Base-by-base conservation (phyloP, 2,329 filamentous ascomycete species). In the Aspergillus unguis region DNA sequence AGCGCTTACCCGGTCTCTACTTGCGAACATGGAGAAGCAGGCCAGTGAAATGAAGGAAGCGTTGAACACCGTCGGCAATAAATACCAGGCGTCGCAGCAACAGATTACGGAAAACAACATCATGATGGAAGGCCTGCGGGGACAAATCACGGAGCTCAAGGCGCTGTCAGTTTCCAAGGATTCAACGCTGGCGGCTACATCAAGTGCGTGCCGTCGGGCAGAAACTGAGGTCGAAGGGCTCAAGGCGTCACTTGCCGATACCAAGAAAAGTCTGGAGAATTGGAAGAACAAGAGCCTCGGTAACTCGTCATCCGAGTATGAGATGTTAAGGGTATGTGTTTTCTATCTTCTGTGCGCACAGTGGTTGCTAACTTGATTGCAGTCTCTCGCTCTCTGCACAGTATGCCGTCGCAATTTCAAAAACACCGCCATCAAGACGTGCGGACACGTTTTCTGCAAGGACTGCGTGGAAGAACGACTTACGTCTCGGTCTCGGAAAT, bases 401-500 rank as follows among this genome's bases (percentile, higher is more conserved):
- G 89, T 97, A 46, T 99, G 95, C 76, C 89, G 90, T 62, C 87
- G 85, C 65, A 90, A 92, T 61, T 92, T 96, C 77, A 97, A 97
- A 73, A 90, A 97, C 67, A 95, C 92, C 0, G 87, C 87, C 7
- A 82, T 99, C 70, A 95, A 94, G 75, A 91, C 89, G 1, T 99
- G 94, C 70, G 94, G 94, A 1, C 94, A 99, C 71, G 83, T 95
- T 44, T 96, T 97, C 72, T 99, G 94, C 80, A 86, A 86, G 66
- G 81, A 85, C 44, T 99, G 94, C 68, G 88, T 97, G 26, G 90
- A 96, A 59, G 88, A 95, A 65, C 86, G 94, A 52, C 85, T 96
- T 56, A 85, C 84, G 42, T 95, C 94, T 65, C 88, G 94, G 33
- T 92, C 92, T 75, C 84, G 94, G 61, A 97, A 97, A 72, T 99